A percentile compares a stretch with the other conserved stretches of the same genome.
Conservation (phyloP, 495 filamentous ascomycete species). For the Penicillium silybi region DNA sequence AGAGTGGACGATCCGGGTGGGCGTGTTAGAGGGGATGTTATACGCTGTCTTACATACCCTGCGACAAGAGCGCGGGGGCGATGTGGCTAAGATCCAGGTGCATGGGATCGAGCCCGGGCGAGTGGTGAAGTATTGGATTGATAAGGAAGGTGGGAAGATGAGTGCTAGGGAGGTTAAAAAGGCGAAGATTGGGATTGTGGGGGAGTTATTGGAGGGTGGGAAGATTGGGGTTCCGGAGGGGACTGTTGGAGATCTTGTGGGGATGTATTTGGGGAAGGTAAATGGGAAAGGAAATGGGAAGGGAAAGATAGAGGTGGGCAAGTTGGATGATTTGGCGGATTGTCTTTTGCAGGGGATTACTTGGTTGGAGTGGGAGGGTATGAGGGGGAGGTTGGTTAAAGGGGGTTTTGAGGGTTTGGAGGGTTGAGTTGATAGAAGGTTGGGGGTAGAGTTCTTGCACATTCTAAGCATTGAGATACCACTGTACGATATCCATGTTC, state of each 20-base stretch:
- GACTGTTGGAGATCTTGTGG: conserved; percentile 33
- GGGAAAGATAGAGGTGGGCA: conserved; percentile 42
- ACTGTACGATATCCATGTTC: background rate
- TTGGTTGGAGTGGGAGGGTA: conserved; percentile 81
- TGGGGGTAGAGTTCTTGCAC: background rate
- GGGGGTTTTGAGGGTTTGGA: conserved; percentile 24
- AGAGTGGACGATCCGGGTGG: conserved; percentile 90
- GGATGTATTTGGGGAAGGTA: conserved; percentile 41
- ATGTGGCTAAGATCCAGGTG: conserved; percentile 20
- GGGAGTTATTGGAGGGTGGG: conserved; percentile 41
- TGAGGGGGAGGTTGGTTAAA: conserved; percentile 46
- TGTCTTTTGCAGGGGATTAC: conserved; percentile 81
- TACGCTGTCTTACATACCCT: conserved; percentile 69
- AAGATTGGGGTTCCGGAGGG: conserved; percentile 27
- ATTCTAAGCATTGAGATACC: background rate
- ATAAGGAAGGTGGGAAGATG: conserved; percentile 14
- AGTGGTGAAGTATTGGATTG: conserved; percentile 38
- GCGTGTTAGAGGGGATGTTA: conserved; percentile 85
- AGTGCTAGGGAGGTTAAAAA: conserved; percentile 46
- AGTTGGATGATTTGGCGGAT: conserved; percentile 91
- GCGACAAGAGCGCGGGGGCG: conserved; percentile 30
- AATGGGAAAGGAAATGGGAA: conserved; percentile 19
- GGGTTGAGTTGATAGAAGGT: background rate
- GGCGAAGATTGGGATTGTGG: conserved; percentile 63
- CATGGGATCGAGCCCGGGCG: conserved; percentile 38